Conservation (phyloP, 768 basidiomycete species). For the Pleurotus sapidus region DNA sequence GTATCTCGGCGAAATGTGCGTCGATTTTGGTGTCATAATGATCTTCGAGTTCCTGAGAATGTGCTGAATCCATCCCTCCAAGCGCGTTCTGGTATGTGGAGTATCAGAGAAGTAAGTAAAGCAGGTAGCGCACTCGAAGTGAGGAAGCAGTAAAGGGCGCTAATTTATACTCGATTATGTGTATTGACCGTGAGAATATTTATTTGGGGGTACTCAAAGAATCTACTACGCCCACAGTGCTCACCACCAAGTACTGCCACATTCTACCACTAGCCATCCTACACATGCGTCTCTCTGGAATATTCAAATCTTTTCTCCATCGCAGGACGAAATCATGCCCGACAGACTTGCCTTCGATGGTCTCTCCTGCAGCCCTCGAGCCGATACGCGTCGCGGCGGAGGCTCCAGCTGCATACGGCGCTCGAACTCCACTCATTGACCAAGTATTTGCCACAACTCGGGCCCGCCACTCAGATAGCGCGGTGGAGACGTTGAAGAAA, state of each 20-base stretch:
- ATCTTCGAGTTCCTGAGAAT: background rate
- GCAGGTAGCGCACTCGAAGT: too few species aligned
- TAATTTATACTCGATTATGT: too few species aligned
- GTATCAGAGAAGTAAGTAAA: too few species aligned
- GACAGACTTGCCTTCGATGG: constrained; percentile 26
- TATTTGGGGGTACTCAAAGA: background rate
- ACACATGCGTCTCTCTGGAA: constrained; percentile 5
- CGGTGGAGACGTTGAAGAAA: background rate
- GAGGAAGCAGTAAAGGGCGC: too few species aligned
- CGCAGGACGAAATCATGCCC: constrained; percentile 46
- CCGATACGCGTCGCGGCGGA: background rate
- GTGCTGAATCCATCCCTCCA: too few species aligned
- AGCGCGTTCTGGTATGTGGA: too few species aligned
- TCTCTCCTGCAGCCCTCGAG: background rate
- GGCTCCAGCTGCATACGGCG: background rate
- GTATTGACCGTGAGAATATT: background rate
- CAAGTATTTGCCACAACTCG: background rate
- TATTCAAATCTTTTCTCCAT: constrained; percentile 30
- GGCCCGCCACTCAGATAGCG: background rate
- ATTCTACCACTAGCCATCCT: background rate
- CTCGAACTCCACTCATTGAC: background rate
- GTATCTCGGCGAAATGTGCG: background rate
- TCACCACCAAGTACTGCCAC: background rate
- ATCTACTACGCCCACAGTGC: background rate
- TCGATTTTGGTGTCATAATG: background rate